Conservation (phyloP, 2,329 filamentous ascomycete species). For the Phyllosticta citrichinensis region DNA sequence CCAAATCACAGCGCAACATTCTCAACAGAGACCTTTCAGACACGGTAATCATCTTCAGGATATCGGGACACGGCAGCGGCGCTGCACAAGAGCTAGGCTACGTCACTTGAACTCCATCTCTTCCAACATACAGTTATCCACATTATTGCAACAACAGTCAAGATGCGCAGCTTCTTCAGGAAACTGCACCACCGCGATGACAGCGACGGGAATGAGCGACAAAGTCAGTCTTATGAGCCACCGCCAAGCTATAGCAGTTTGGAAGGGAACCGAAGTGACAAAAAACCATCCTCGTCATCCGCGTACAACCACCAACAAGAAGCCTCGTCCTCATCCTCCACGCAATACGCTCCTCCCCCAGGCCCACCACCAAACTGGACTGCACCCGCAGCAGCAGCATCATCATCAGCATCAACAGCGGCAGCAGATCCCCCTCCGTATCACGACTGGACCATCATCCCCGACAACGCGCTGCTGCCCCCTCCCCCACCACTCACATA, state of each 20-base stretch:
- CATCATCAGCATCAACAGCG: slow-evolving; percentile 23
- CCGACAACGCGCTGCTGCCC: slow-evolving; percentile 62
- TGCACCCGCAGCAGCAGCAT: slow-evolving; percentile 15
- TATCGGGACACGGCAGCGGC: background rate
- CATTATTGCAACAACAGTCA: background rate
- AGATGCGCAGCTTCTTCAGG: background rate
- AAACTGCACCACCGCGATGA: background rate
- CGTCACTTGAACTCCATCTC: background rate
- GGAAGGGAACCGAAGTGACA: background rate
- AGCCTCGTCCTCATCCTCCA: background rate
- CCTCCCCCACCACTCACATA: slow-evolving; percentile 60
- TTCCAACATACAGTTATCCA: background rate
- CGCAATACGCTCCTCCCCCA: slow-evolving; percentile 14
- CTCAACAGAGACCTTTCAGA: background rate
- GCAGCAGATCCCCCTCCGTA: slow-evolving; percentile 43
- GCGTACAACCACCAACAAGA: background rate
- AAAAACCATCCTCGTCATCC: background rate
- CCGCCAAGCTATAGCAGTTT: background rate
- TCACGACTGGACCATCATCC: slow-evolving; percentile 65
- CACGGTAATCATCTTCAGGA: background rate
- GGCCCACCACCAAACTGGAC: slow-evolving; percentile 12
- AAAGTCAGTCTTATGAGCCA: background rate
- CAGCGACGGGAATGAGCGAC: background rate
- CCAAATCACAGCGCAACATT: no score
- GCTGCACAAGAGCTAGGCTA: background rate